Percentiles rank a stretch among this genome's conserved stretches.
Conservation (phyloP, 257 asterid genomes). For the Gentiana macrophylla region DNA sequence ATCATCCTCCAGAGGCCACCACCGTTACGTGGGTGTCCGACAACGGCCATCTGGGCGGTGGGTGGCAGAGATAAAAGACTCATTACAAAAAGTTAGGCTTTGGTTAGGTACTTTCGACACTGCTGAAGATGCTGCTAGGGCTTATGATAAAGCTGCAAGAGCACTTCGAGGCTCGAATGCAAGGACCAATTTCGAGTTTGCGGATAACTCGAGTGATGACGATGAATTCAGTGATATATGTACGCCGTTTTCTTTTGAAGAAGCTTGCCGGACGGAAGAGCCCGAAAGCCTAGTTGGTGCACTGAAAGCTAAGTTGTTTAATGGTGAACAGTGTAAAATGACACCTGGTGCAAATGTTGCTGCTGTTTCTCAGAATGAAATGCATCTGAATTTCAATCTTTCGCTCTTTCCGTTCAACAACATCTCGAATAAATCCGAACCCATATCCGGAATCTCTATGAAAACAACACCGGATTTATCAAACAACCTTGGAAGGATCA, state of each 20-base stretch:
- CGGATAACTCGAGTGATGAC: constrained; percentile 18
- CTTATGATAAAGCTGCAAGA: constrained; percentile 72
- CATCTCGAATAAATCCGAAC: not conserved
- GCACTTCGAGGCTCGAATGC: constrained; percentile 60
- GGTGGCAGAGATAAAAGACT: constrained; percentile 89
- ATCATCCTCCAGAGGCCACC: constrained; percentile 60
- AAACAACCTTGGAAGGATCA: not conserved
- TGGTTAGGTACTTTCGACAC: constrained; percentile 87
- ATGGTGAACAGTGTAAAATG: not conserved
- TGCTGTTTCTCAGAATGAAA: not conserved
- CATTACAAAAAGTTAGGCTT: constrained; percentile 63
- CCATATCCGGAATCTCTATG: not conserved
- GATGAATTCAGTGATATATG: constrained; percentile 10
- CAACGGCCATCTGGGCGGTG: constrained; percentile 84
- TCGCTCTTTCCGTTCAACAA: not conserved
- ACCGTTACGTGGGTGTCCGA: constrained; percentile 66
- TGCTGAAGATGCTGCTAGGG: constrained; percentile 75
- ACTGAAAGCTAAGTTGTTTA: constrained; percentile 50
- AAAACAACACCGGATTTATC: not conserved
- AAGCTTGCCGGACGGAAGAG: constrained; percentile 57
- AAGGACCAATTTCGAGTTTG: constrained; percentile 63
- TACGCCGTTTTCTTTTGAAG: constrained; percentile 62
- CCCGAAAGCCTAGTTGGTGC: constrained; percentile 60
- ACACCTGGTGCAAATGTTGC: not conserved
- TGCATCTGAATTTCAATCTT: no score